phyloP scores from a whole-genome alignment of 306 rosid genomes.

The Dalbergia cochinchinensis region DNA sequence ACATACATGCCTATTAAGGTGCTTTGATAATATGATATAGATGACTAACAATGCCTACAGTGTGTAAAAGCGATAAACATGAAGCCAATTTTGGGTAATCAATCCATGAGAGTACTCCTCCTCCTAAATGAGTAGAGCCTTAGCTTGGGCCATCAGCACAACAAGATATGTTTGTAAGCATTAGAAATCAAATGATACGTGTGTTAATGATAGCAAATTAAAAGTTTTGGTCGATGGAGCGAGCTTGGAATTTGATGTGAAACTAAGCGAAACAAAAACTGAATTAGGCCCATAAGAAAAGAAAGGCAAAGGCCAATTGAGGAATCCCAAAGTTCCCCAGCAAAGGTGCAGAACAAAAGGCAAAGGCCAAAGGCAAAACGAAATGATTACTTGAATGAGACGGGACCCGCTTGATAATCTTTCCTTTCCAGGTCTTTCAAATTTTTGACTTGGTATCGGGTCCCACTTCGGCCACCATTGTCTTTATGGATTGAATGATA shows the following conservation, averaged over 20 bases:
- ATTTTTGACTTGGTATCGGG: slow-evolving; percentile 81
- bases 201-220: background rate
- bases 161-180: slow-evolving; percentile 33
- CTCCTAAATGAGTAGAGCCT: slow-evolving; percentile 3
- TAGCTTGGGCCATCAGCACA: background rate
- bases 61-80: slow-evolving; percentile 25
- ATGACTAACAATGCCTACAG: slow-evolving; percentile 5
- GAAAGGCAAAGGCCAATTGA: background rate
- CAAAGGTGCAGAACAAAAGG: slow-evolving; percentile 63
- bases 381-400: slow-evolving; percentile 76
- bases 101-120: slow-evolving; percentile 3
- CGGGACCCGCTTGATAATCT: slow-evolving; percentile 64
- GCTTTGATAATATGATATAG: slow-evolving; percentile 13
- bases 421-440: slow-evolving; percentile 68
- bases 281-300: background rate
- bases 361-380: slow-evolving; percentile 65
- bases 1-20: slow-evolving; percentile 25
- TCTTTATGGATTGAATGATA: slow-evolving; percentile 89
- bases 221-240: background rate
- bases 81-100: slow-evolving; percentile 41
- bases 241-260: background rate
- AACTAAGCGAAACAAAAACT: background rate
- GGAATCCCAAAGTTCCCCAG: slow-evolving; percentile 60
- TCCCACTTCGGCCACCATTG: slow-evolving; percentile 74
- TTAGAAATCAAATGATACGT: background rate